Percentiles rank a stretch among this genome's conserved stretches.
These are phyloP conservation scores for Kwoniella shivajii DNA, from an alignment of 1,284 basidiomycete genomes.

Conservation along the genomic window DNA sequence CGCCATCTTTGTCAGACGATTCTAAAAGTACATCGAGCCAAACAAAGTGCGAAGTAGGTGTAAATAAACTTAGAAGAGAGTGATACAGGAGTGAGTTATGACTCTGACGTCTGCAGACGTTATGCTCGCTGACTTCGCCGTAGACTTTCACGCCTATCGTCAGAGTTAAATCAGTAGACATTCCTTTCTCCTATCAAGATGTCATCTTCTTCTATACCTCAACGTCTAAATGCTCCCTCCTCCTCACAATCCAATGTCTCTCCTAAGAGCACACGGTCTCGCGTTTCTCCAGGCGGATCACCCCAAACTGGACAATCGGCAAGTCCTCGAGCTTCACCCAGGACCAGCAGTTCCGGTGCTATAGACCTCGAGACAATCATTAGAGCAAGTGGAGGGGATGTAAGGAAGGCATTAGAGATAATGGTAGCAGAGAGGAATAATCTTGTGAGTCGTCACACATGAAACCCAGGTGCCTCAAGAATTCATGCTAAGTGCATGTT, in stretches of 20 bases:
- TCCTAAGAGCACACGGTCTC: slow-evolving; percentile 15
- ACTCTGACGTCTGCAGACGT: too few species aligned
- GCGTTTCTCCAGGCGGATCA: slow-evolving; percentile 22
- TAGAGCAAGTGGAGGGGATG: slow-evolving; percentile 42
- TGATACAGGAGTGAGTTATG: too few species aligned
- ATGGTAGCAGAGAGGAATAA: slow-evolving; percentile 74
- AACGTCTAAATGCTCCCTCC: slow-evolving; percentile 23
- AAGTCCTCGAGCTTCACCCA: slow-evolving; percentile 36
- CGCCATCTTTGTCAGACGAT: too few species aligned
- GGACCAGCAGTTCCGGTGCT: slow-evolving; percentile 25
- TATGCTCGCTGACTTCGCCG: too few species aligned
- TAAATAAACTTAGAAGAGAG: too few species aligned
- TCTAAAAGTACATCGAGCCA: too few species aligned
- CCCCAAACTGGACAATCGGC: slow-evolving; percentile 19
- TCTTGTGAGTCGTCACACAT: slow-evolving; percentile 51
- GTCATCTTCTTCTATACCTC: slow-evolving; percentile 21
- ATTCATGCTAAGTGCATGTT: not conserved
- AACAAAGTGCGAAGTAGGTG: too few species aligned
- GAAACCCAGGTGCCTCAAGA: not conserved
- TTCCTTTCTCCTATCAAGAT: not conserved
- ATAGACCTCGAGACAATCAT: slow-evolving; percentile 40
- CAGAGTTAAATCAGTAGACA: too few species aligned
- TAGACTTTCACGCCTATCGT: too few species aligned
- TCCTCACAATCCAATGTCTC: slow-evolving; percentile 11
- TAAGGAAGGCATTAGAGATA: slow-evolving; percentile 69